Evolutionary conservation across 2,329 filamentous ascomycete genomes (phyloP), one percentile per base, ranked within the genome.

Genomic region (Falciphora oryzae): DNA sequence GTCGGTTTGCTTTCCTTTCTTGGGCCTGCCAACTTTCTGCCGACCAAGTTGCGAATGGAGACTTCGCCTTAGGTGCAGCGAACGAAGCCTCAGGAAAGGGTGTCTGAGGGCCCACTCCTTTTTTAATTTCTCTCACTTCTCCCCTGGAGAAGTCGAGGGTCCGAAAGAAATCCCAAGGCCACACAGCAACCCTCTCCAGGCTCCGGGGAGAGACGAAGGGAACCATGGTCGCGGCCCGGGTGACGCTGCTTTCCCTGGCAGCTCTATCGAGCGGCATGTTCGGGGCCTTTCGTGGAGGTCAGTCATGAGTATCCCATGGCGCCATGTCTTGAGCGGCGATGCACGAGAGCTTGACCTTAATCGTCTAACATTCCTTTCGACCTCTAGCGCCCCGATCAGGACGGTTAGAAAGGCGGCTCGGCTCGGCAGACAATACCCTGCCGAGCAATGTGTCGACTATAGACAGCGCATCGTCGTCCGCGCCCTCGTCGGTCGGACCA

Each of bases 161-260:
- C 18, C 44, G 16, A 2, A 10, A n/a, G 18, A 25, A 53, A 25
- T 3, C 38, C 6, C 44, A 10, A 11, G 22, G 44, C 6, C 18
- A n/a, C 22, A 53, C 8, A 18, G 38, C 22, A 25, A 11, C 44
- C 22, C 14, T 38, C 38, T 16, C 38, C 38, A 44, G 38, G 16
- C 14, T 44, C 16, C 16, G 11, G 38, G 38, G 16, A 44, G 16
- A 44, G 38, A 44, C 4, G n/a, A 10, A 53, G 22, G 44, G 44
- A 16, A 62, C 27, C 32, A 64, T 65, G 65, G 65, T 64, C 22
- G 62, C 65, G 4, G 44, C 50, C 8, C 59, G 59, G 28, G 53
- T 50, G 18, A 56, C 62, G 58, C 58, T 65, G 59, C 65, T 65
- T 53, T 62, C 62, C n/a, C 44, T 65, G 53, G 65, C 65, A 62